These are phyloP conservation scores for Amanita brunnescens DNA, from an alignment of 768 basidiomycete genomes.

Conservation along the genomic window DNA sequence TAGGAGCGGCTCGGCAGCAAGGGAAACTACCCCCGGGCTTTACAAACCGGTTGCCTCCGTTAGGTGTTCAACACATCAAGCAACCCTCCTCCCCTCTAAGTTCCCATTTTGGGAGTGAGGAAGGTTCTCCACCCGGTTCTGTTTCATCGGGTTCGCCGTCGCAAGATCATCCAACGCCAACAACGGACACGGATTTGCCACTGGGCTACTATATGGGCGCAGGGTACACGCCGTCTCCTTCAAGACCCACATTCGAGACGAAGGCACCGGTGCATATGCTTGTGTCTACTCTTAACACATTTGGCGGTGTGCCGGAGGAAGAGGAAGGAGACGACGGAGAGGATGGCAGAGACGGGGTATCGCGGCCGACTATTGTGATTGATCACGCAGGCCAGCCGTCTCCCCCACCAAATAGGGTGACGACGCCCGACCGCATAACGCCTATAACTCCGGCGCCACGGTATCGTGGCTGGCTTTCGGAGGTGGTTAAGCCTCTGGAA, in stretches of 20 bases:
- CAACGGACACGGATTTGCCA: conserved; percentile 24
- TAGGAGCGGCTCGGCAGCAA: conserved; percentile 9
- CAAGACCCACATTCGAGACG: conserved; percentile 13
- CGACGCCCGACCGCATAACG: conserved; percentile 21
- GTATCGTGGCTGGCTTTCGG: conserved; percentile 57
- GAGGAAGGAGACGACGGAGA: conserved; percentile 11
- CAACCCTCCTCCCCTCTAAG: conserved; percentile 39
- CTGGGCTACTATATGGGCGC: conserved; percentile 30
- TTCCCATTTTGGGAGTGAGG: conserved; percentile 38
- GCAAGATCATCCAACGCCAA: conserved; percentile 33
- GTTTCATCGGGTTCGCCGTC: conserved; percentile 32
- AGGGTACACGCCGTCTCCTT: conserved; percentile 20
- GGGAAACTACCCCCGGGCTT: not conserved
- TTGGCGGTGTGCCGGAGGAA: conserved; percentile 23
- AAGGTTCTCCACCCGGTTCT: conserved; percentile 28
- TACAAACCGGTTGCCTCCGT: conserved; percentile 2
- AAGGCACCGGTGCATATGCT: conserved; percentile 16
- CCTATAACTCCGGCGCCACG: conserved; percentile 37
- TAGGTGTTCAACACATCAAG: conserved; percentile 3
- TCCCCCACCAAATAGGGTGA: conserved; percentile 14
- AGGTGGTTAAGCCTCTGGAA: conserved; percentile 47
- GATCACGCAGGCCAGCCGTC: conserved; percentile 14
- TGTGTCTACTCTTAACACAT: conserved; percentile 26
- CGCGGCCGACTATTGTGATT: conserved; percentile 28
- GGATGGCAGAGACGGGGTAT: conserved; percentile 11